Conservation (phyloP, 345 rosid species). For the Hypericum perforatum region DNA sequence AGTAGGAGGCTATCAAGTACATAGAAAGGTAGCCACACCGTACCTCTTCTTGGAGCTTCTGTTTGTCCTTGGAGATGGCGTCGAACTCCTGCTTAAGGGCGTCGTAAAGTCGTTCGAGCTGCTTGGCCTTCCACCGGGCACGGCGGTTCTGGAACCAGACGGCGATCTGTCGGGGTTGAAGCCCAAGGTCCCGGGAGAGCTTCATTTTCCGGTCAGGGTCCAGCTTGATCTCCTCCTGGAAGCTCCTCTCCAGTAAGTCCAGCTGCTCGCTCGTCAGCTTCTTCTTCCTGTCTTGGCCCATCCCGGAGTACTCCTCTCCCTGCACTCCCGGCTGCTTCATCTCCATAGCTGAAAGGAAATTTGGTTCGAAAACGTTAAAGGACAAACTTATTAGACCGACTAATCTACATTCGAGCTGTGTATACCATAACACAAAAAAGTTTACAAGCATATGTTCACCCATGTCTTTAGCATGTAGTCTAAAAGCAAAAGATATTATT, state of each 20-base stretch:
- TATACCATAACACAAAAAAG: no score
- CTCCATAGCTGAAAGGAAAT: conserved; percentile 34
- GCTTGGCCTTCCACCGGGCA: conserved; percentile 85
- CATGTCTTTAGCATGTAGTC: no score
- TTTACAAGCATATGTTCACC: no score
- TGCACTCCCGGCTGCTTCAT: conserved; percentile 28
- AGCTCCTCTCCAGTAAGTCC: conserved; percentile 64
- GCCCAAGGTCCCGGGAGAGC: conserved; percentile 73
- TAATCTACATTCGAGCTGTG: no score
- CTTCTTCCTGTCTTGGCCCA: conserved; percentile 52
- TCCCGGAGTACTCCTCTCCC: conserved; percentile 36
- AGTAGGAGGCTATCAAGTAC: background rate
- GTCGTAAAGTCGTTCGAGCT: conserved; percentile 66
- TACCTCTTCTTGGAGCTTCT: conserved; percentile 80
- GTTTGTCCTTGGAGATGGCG: conserved; percentile 52
- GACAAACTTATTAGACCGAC: background rate
- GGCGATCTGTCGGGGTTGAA: conserved; percentile 78
- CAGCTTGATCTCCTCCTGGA: conserved; percentile 76
- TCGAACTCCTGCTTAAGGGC: conserved; percentile 58
- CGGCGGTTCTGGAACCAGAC: conserved; percentile 93
- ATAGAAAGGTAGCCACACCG: background rate
- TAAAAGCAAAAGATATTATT: no score
- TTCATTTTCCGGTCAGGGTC: conserved; percentile 73
- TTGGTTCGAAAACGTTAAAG: background rate
- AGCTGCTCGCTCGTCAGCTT: conserved; percentile 57